phyloP scores from a whole-genome alignment of 805 yeast species.

The Lipomyces chichibuensis region DNA sequence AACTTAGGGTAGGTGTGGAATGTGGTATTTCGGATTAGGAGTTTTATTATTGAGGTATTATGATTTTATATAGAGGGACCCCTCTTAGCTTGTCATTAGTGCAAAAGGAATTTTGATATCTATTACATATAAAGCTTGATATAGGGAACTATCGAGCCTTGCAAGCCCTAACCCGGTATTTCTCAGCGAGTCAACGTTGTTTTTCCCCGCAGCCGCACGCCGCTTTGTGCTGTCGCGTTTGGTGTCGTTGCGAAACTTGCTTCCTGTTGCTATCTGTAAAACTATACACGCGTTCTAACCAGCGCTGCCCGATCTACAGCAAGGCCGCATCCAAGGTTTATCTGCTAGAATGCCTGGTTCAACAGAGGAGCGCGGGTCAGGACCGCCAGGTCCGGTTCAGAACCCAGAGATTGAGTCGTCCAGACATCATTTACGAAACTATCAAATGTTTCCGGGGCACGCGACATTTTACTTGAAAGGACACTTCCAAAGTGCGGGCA shows the following conservation, averaged over 20 bases:
- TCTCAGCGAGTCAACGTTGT: too few relatives aligned
- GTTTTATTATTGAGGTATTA: neutral
- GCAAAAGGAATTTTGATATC: neutral
- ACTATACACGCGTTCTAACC: too few relatives aligned
- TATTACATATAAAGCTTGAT: too few relatives aligned
- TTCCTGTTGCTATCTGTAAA: too few relatives aligned
- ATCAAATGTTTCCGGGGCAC: neutral
- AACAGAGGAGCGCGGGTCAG: neutral
- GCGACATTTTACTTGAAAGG: neutral
- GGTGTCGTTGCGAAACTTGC: too few relatives aligned
- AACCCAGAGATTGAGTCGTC: neutral
- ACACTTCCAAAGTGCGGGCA: neutral
- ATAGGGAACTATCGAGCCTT: too few relatives aligned
- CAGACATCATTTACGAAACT: neutral
- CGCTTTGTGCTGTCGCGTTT: too few relatives aligned
- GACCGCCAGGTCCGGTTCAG: neutral
- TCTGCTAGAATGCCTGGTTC: neutral
- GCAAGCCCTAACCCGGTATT: too few relatives aligned
- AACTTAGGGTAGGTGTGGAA: neutral
- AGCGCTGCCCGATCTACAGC: neutral
- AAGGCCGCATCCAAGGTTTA: neutral
- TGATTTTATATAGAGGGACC: neutral
- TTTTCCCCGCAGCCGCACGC: too few relatives aligned
- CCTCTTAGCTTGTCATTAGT: neutral
- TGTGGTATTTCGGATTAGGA: neutral